phyloP scores from a whole-genome alignment of 1,284 basidiomycete species.

The Ceratobasidium sp. region DNA sequence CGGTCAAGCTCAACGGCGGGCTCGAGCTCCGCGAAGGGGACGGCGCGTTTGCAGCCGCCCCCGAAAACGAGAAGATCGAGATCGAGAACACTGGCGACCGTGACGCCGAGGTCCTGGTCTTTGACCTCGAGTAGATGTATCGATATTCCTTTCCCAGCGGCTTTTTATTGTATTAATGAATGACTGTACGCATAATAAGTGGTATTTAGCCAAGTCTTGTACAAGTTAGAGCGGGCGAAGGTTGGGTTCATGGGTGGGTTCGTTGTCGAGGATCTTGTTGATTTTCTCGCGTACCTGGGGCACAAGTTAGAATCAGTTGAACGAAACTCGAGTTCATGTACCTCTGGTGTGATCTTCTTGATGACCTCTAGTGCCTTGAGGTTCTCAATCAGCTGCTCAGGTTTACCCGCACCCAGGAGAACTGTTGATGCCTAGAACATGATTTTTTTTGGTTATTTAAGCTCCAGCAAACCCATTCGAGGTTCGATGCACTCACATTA shows the following conservation, averaged over 20 bases:
- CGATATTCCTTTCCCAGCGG: not conserved
- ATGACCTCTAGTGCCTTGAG: conserved; percentile 78
- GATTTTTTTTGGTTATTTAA: too few species aligned
- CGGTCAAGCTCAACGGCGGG: conserved; percentile 45
- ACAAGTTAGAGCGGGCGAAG: conserved; percentile 10
- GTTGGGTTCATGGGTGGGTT: conserved; percentile 54
- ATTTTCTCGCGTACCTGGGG: conserved; percentile 63
- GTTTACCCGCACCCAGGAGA: conserved; percentile 73
- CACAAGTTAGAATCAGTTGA: too few species aligned
- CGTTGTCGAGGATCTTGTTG: conserved; percentile 72
- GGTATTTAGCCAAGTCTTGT: not conserved
- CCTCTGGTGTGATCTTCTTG: conserved; percentile 74
- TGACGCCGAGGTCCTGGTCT: conserved; percentile 47
- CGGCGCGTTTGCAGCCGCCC: conserved; percentile 38
- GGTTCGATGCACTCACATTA: too few species aligned
- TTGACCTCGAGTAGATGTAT: conserved; percentile 47
- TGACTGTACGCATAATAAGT: conserved; percentile 38
- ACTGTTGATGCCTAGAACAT: conserved; percentile 67
- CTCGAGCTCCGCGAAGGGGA: conserved; percentile 48
- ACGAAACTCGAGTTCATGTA: conserved; percentile 53
- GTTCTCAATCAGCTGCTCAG: conserved; percentile 75
- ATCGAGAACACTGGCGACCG: conserved; percentile 46
- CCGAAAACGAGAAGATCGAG: conserved; percentile 36
- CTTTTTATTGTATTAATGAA: conserved; percentile 36
- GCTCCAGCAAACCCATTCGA: too few species aligned